Evolutionary conservation across 1,284 basidiomycete genomes (phyloP).

Genomic region (Agroathelia rolfsii): DNA sequence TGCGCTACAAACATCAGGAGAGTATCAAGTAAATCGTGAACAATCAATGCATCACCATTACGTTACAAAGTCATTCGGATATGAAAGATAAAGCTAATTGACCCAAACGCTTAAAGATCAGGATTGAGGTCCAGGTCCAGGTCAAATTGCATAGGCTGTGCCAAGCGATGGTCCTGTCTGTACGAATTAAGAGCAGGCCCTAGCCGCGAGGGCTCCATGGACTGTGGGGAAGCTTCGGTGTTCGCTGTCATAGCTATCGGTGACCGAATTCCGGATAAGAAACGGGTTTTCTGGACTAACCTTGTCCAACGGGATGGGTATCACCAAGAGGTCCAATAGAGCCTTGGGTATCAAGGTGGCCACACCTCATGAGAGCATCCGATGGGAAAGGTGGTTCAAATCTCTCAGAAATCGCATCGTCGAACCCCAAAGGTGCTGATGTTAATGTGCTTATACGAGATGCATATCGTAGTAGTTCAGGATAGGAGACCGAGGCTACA

Average conservation of each 20-base stretch:
- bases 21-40: no score
- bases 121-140: conserved; percentile 73
- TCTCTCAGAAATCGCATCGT: no score
- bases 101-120: conserved; percentile 56
- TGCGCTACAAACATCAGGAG: no score
- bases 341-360: conserved; percentile 65
- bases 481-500: conserved; percentile 66
- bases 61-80: no score
- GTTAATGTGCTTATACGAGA: conserved; percentile 75
- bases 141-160: conserved; percentile 54
- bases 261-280: conserved; percentile 5
- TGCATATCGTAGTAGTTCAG: conserved; percentile 70
- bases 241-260: conserved; percentile 29
- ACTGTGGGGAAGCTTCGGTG: conserved; percentile 44
- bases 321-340: conserved; percentile 68
- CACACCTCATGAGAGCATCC: conserved; percentile 78
- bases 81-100: no score
- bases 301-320: conserved; percentile 65
- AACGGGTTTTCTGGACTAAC: conserved; percentile 30
- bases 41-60: no score
- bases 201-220: conserved; percentile 35
- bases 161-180: conserved; percentile 51
- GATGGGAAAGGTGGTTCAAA: conserved; percentile 83
- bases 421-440: conserved; percentile 74
- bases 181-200: conserved; percentile 54